A percentile compares a stretch with the other conserved stretches of the same genome.
Conservation (phyloP, 345 rosid species). For the Syzygium oleosum region DNA sequence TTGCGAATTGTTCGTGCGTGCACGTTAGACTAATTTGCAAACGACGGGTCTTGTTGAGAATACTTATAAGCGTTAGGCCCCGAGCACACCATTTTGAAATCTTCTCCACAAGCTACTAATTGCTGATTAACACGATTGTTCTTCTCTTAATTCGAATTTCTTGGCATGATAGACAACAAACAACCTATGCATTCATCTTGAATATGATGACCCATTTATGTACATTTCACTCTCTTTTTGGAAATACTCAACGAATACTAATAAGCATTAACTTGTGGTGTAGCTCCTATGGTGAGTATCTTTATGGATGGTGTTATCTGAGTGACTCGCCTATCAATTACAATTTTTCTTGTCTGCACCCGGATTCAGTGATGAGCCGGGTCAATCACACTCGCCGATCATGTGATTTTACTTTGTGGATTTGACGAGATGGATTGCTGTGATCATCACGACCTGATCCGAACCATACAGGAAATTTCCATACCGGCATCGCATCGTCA, state of each 20-base stretch:
- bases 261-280: no score
- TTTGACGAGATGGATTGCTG: not conserved
- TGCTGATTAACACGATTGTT: not conserved
- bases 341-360: not conserved
- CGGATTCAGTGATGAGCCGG: not conserved
- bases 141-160: not conserved
- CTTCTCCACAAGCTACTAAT: not conserved
- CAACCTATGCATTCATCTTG: not conserved
- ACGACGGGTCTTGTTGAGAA: not conserved
- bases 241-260: not conserved
- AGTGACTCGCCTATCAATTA: fast-evolving
- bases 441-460: not conserved
- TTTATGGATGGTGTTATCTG: not conserved
- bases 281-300: no score
- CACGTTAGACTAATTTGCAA: not conserved
- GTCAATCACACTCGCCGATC: not conserved
- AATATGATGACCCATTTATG: not conserved
- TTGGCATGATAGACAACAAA: not conserved
- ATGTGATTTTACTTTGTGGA: not conserved
- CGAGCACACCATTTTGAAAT: not conserved
- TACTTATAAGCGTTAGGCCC: not conserved
- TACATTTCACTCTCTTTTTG: not conserved
- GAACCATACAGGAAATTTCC: not conserved
- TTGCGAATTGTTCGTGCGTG: not conserved
- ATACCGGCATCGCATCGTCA: not conserved